Base-by-base conservation (phyloP, 1,284 basidiomycete species). In the Puccinia horiana region DNA sequence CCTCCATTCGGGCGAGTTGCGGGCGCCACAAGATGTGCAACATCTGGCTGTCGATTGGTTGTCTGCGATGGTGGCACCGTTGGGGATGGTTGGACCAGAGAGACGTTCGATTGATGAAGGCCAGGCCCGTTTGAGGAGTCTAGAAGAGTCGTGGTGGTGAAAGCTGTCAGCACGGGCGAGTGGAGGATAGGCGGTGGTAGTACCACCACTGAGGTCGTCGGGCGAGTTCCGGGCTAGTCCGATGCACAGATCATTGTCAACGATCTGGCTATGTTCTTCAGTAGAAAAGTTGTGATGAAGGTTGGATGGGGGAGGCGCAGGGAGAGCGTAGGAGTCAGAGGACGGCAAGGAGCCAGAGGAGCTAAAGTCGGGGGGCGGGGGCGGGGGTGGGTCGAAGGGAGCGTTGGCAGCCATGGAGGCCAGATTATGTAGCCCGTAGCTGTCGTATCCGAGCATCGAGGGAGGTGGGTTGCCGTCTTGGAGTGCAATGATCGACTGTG, bases 1-100 rank as follows among this genome's bases (percentile, higher is more conserved):
- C 37, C 78, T 42, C 78, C 78, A 80, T 32, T 80, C 78, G 14
- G 78, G 78, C 29, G 67, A 73, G 49, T 80, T 80, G 5, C 44
- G 69, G 26, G 78, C 78, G 14, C 78, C 78, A 37, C 78, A 80
- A 26, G n/a, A 61, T 0, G 78, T 69, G 42, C 78, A 80, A 29
- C 44, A 79, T 40, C 76, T 9, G 12, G 26, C n/a, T 9, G 40
- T 54, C n/a, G n/a, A n/a, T n/a, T n/a, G n/a, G n/a, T n/a, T n/a
- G 32, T 32, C 58, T n/a, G 56, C n/a, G 14, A 1, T 12, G 1
- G 52, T 16, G 16, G n/a, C 2, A 47, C 54, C n/a, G 52, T 4
- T 16, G 11, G 44, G 35, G 32, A 12, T 29, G 12, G 58, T 12
- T 35, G 9, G 29, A 26, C 23, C 23, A n/a, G 9, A 29, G 9